Evolutionary conservation across 148 eudicot species (phyloP).

Genomic region (Silene latifolia): DNA sequence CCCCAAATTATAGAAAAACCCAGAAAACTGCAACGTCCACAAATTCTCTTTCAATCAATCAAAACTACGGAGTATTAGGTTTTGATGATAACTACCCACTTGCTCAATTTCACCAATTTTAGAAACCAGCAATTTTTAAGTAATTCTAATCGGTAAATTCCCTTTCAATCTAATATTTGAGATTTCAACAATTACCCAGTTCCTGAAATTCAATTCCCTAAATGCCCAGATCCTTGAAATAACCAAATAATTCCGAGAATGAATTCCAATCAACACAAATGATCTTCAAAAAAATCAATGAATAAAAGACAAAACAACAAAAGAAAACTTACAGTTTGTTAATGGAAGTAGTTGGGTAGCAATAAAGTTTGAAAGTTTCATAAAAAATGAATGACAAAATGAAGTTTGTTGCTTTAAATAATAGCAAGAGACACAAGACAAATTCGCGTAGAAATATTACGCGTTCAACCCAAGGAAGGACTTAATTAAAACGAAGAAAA

Average conservation of each 20-base stretch:
- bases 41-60: not conserved
- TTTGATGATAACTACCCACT: not conserved
- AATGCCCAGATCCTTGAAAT: conserved; percentile 5
- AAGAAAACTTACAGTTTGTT: conserved; percentile 12
- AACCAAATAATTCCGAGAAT: not conserved
- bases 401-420: conserved; percentile 16
- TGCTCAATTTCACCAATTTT: conserved; percentile 2
- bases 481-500: not conserved
- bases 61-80: no score
- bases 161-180: not conserved
- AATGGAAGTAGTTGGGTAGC: conserved; percentile 12
- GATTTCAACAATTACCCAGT: not conserved
- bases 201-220: not conserved
- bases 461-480: conserved; percentile 23
- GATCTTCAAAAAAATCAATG: not conserved
- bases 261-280: not conserved
- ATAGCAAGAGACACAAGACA: not conserved
- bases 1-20: not conserved
- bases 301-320: not conserved
- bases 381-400: conserved; percentile 6
- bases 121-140: not conserved
- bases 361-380: conserved; percentile 23
- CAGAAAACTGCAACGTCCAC: not conserved
- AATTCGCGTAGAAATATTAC: conserved; percentile 18
- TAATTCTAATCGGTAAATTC: not conserved